Percentiles rank a stretch among this genome's conserved stretches.
Evolutionary conservation across 192 early-diverging fungal species (phyloP).

Genomic region (Lobosporangium transversale): DNA sequence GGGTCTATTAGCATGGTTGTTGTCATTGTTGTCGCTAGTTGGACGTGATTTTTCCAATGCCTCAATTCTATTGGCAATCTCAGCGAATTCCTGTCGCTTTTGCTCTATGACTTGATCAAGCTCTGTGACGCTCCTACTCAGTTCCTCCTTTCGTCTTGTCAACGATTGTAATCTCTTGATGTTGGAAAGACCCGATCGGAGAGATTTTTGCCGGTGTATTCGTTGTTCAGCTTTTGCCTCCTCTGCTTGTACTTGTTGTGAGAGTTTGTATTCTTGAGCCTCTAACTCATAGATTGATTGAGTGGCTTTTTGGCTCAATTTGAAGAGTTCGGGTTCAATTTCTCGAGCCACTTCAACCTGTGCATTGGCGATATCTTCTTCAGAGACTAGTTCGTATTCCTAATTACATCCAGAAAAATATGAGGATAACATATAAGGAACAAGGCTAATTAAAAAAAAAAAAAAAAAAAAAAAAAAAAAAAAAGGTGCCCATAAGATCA

Average conservation of each 20-base stretch:
- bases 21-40: too few species aligned
- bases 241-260: background rate
- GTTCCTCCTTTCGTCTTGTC: slow-evolving; percentile 43
- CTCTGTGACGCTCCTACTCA: slow-evolving; percentile 26
- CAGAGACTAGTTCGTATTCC: slow-evolving; percentile 40
- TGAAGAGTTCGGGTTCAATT: slow-evolving; percentile 14
- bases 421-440: background rate
- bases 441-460: background rate
- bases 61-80: slow-evolving; percentile 2
- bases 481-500: background rate
- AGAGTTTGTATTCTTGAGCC: slow-evolving; percentile 21
- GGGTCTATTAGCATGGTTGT: too few species aligned
- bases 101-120: slow-evolving; percentile 36
- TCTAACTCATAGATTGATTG: slow-evolving; percentile 21
- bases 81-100: slow-evolving; percentile 29
- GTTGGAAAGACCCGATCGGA: slow-evolving; percentile 27
- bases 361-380: slow-evolving; percentile 31
- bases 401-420: background rate
- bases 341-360: slow-evolving; percentile 24
- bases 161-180: slow-evolving; percentile 39
- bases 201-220: slow-evolving; percentile 14
- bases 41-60: slow-evolving; percentile 3
- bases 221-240: slow-evolving; percentile 13
- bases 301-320: slow-evolving; percentile 16
- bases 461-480: background rate